A percentile compares a stretch with the other conserved stretches of the same genome.
These are phyloP conservation scores for Shiraia sp. DNA, from an alignment of 2,329 filamentous ascomycete genomes.

Conservation along the genomic window DNA sequence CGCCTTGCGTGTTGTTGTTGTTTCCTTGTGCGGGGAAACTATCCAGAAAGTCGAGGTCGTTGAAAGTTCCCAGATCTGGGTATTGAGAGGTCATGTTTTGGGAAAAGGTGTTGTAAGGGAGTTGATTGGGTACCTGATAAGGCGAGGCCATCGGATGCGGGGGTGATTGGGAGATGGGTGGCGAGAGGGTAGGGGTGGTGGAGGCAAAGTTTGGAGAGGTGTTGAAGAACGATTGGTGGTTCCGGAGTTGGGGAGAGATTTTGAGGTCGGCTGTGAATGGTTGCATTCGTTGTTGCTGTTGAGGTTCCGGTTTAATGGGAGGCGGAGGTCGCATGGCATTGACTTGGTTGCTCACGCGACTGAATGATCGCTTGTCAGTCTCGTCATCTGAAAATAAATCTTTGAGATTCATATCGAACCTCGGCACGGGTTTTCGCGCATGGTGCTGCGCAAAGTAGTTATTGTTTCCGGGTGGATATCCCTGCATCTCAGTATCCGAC, in stretches of 20 bases:
- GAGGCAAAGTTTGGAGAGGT: constrained; percentile 6
- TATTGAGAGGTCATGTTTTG: constrained; percentile 33
- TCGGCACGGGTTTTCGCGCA: constrained; percentile 52
- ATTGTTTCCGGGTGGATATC: constrained; percentile 20
- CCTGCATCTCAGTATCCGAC: constrained; percentile 42
- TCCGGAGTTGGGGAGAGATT: constrained; percentile 42
- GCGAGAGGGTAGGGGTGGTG: constrained; percentile 20
- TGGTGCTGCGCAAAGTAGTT: constrained; percentile 27
- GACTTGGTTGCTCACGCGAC: constrained; percentile 42
- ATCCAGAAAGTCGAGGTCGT: constrained; percentile 60
- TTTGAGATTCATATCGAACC: constrained; percentile 57
- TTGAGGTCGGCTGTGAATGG: constrained; percentile 34
- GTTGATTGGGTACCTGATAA: constrained; percentile 34
- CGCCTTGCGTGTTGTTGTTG: constrained; percentile 25
- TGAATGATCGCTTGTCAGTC: constrained; percentile 44
- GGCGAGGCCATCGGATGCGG: constrained; percentile 19
- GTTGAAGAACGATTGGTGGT: constrained; percentile 11
- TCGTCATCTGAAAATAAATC: constrained; percentile 46
- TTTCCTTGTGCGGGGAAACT: constrained; percentile 49
- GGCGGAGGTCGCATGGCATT: constrained; percentile 35
- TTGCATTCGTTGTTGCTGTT: constrained; percentile 18
- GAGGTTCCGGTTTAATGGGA: constrained; percentile 29
- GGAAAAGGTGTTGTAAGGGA: constrained; percentile 35
- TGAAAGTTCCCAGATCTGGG: constrained; percentile 43
- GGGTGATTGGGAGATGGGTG: constrained; percentile 23